Evolutionary conservation across 2,329 filamentous ascomycete species (phyloP).

Genomic region (Pseudocercospora crystallina): DNA sequence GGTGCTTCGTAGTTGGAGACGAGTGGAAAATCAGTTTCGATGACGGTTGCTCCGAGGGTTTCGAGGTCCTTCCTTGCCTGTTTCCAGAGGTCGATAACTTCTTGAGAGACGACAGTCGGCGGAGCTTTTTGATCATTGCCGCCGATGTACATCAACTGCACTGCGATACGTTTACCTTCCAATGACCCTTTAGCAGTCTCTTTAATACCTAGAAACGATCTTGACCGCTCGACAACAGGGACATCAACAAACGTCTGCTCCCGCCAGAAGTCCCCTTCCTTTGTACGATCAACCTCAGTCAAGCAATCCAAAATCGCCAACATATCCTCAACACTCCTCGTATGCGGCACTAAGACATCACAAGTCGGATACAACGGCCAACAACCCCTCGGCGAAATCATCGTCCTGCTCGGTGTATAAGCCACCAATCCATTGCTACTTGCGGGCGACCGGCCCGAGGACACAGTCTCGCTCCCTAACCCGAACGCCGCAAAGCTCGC

Average conservation of each 20-base stretch:
- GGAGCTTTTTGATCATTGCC: slow-evolving; percentile 36
- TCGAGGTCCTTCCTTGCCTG: slow-evolving; percentile 40
- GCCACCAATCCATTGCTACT: slow-evolving; percentile 58
- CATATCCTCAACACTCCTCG: slow-evolving; percentile 53
- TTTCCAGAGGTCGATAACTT: slow-evolving; percentile 41
- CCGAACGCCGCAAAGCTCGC: slow-evolving; percentile 55
- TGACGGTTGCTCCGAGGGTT: slow-evolving; percentile 42
- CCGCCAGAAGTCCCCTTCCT: slow-evolving; percentile 55
- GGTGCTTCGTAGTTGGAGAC: slow-evolving; percentile 47
- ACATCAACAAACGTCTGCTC: slow-evolving; percentile 50
- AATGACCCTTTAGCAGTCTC: slow-evolving; percentile 34
- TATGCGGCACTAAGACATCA: slow-evolving; percentile 56
- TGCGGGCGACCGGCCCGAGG: slow-evolving; percentile 57
- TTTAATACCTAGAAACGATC: slow-evolving; percentile 38
- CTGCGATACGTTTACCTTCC: slow-evolving; percentile 48
- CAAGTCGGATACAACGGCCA: slow-evolving; percentile 59
- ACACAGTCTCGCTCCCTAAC: slow-evolving; percentile 57
- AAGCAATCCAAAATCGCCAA: slow-evolving; percentile 52
- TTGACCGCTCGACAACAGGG: slow-evolving; percentile 37
- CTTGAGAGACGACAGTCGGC: slow-evolving; percentile 37
- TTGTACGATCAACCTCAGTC: slow-evolving; percentile 43
- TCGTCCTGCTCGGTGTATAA: slow-evolving; percentile 56
- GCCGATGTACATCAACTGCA: slow-evolving; percentile 55
- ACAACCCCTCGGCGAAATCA: slow-evolving; percentile 52
- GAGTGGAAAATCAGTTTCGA: slow-evolving; percentile 48